Base-by-base conservation (phyloP, 345 rosid species). In the Conringia planisiliqua region DNA sequence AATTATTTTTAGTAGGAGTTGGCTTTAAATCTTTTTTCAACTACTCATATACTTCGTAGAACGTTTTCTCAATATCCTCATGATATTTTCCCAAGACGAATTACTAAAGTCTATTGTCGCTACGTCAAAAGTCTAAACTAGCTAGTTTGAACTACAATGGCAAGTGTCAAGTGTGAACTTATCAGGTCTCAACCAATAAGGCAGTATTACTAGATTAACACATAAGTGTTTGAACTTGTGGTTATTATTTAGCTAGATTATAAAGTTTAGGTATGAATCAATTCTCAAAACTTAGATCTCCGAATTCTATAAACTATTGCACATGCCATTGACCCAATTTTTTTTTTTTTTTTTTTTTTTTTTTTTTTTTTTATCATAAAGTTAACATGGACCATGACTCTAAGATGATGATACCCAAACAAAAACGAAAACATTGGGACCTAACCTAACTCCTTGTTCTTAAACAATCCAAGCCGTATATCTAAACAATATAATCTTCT, bases 211-310 rank as follows among this genome's bases (percentile, higher is more conserved):
- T 48, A 16, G 24, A 29, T 12, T 38, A 51, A 11, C 29, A 47
- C 30, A 10, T 48, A 26, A 33, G 70, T 32, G 17, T 51, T 54
- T 18, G 14, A 11, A 42, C 42, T 52, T 59, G 64, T 67, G 54
- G 44, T 75, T 48, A 29, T 4, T 39, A 50, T 5, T 58, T 48
- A 48, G 67, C 46, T 47, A 50, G 5, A 47, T 7, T 20, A 36
- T 22, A 8, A 46, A 73, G 16, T 56, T 57, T 44, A 52, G 75
- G 65, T 62, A 24, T 54, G 40, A 54, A 44, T 68, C 74, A 68
- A 11, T 58, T 66, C 58, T 11, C 36, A 68, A 24, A 52, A 43
- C 38, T 9, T 47, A 5, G 48, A 57, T 66, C 48, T 46, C 60
- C 59, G 17, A 35, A 59, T 44, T 38, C 64, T 12, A 9, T 62